Conservation (phyloP, 2,329 filamentous ascomycete genomes). For the Venturia aucupariae region DNA sequence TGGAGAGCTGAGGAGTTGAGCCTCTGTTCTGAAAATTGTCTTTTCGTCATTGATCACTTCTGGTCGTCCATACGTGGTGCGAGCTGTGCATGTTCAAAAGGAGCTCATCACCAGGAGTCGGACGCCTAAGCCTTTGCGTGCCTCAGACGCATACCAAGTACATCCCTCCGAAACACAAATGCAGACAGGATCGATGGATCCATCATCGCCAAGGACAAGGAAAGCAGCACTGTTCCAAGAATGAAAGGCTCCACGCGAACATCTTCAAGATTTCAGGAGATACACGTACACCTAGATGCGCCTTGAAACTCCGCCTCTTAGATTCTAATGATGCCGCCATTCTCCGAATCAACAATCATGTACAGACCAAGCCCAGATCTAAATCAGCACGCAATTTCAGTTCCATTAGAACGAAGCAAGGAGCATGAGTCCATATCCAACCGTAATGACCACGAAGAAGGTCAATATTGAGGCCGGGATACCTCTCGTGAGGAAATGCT, state of each 20-base stretch:
- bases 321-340: background rate
- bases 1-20: background rate
- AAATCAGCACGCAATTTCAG: background rate
- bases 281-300: background rate
- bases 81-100: background rate
- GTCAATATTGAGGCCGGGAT: constrained; percentile 78
- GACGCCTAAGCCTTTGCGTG: too few relatives aligned
- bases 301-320: background rate
- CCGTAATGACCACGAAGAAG: constrained; percentile 70
- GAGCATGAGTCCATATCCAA: constrained; percentile 87
- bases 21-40: background rate
- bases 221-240: background rate
- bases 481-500: constrained; percentile 91
- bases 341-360: background rate
- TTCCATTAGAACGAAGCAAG: constrained; percentile 52
- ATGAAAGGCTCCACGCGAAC: background rate
- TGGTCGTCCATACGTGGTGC: background rate
- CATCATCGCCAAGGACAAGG: background rate
- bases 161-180: too few relatives aligned
- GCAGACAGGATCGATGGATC: background rate
- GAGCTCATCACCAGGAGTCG: background rate
- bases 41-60: background rate
- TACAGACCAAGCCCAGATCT: background rate
- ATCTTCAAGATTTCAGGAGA: background rate
- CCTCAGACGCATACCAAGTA: too few relatives aligned